Evolutionary conservation across 1,284 basidiomycete genomes (phyloP).

Genomic region (Inonotus hispidus): DNA sequence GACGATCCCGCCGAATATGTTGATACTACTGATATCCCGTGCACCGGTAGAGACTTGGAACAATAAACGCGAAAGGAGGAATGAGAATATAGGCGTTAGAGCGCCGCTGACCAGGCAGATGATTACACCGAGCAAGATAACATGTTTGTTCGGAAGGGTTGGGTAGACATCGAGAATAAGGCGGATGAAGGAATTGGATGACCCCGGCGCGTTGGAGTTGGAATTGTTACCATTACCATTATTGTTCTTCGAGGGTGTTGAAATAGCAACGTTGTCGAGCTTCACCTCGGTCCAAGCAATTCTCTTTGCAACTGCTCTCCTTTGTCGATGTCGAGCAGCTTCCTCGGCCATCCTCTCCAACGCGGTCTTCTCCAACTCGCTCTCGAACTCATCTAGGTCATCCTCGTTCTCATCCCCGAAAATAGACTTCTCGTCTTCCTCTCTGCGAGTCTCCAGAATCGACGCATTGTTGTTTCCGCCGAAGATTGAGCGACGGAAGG

Average conservation of each 20-base stretch:
- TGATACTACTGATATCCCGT: slow-evolving; percentile 57
- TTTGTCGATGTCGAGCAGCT: slow-evolving; percentile 27
- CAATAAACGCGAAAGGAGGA: slow-evolving; percentile 79
- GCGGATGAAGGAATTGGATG: slow-evolving; percentile 33
- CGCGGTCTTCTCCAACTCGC: slow-evolving; percentile 38
- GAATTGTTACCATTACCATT: not conserved
- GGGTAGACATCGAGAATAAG: slow-evolving; percentile 63
- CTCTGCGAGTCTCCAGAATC: not conserved
- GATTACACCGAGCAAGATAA: slow-evolving; percentile 65
- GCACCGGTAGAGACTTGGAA: slow-evolving; percentile 73
- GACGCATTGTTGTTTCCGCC: not conserved
- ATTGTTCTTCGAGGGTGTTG: slow-evolving; percentile 6
- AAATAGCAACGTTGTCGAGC: slow-evolving; percentile 28
- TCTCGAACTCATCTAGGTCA: slow-evolving; percentile 32
- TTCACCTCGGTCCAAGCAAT: slow-evolving; percentile 28
- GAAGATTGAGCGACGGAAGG: not conserved
- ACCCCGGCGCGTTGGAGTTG: slow-evolving; percentile 16
- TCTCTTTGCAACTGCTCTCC: slow-evolving; percentile 12
- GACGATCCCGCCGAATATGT: slow-evolving; percentile 60
- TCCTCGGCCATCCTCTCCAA: slow-evolving; percentile 34
- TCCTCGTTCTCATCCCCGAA: slow-evolving; percentile 20
- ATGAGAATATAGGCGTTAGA: slow-evolving; percentile 90
- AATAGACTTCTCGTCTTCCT: not conserved
- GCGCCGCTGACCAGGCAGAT: slow-evolving; percentile 68
- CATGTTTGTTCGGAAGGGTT: slow-evolving; percentile 68